Base-by-base conservation (phyloP, 1,284 basidiomycete genomes). In the Ganoderma meredithae region DNA sequence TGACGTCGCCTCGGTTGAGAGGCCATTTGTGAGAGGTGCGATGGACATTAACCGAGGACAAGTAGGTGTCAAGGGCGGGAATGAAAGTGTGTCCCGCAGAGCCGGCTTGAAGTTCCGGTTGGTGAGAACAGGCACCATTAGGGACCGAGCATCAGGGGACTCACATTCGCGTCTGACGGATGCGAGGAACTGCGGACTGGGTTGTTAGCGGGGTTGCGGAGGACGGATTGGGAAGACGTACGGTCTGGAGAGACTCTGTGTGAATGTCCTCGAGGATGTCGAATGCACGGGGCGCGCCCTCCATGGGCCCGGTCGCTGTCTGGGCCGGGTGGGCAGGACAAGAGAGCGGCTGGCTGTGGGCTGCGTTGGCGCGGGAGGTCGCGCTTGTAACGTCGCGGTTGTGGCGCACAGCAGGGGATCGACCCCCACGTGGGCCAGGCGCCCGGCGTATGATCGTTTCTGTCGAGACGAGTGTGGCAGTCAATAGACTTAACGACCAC, bases 1-100 rank as follows among this genome's bases (percentile, higher is more conserved):
- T 79, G 53, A 93, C 83, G 78, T 93, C 87, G 39, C 89, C 89
- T 27, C 81, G 80, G 49, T 79, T 78, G 41, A 87, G 78, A 33
- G 80, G 79, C 70, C 71, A 72, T 55, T 67, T 68, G 33, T 71
- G 72, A 63, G 74, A 63, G 70, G 65, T 60, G 17, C 59, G 68
- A 53, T 58, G 68, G 7, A 43, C 19, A 39, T 69, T 69, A n/a
- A 63, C 52, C 36, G 68, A 55, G 40, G 74, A 73, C 44, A 78
- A 71, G 66, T 78, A 73, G 43, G 76, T 68, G 71, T 84, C 81
- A 56, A 83, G 75, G 49, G 76, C 71, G 43, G 77, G 74, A 64
- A 82, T 76, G 52, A 74, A 74, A 52, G 78, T 79, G 64, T 65
- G 67, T 33, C 77, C 78, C 47, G 78, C 71, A 43, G 80, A 69